A percentile compares a stretch with the other conserved stretches of the same genome.
Evolutionary conservation across 495 filamentous ascomycete genomes (phyloP).

Genomic region (Amniculicola lignicola): DNA sequence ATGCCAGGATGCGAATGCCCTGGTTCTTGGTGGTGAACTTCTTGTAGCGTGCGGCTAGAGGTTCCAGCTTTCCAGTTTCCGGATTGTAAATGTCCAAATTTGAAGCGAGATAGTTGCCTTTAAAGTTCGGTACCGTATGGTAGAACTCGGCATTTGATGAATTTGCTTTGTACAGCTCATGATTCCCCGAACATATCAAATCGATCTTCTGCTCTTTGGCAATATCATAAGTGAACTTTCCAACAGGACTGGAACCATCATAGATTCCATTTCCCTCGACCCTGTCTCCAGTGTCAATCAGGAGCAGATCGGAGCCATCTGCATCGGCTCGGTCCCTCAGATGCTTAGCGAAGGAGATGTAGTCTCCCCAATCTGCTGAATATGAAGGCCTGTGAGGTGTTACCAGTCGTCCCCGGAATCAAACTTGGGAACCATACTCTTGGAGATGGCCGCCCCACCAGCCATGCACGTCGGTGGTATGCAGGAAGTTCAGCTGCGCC

Average conservation of each 20-base stretch:
- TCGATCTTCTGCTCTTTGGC: slow-evolving; percentile 79
- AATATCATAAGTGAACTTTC: slow-evolving; percentile 82
- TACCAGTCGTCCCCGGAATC: not conserved
- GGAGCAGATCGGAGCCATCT: slow-evolving; percentile 73
- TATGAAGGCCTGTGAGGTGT: slow-evolving; percentile 46
- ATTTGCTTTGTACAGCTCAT: slow-evolving; percentile 83
- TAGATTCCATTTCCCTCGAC: slow-evolving; percentile 97
- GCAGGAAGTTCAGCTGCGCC: slow-evolving; percentile 91
- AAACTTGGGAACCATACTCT: slow-evolving; percentile 54
- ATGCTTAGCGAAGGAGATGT: slow-evolving; percentile 84
- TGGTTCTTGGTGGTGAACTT: slow-evolving; percentile 89
- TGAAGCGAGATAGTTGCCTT: slow-evolving; percentile 74
- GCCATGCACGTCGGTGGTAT: slow-evolving; percentile 92
- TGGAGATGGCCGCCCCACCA: slow-evolving; percentile 93
- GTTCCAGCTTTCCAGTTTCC: slow-evolving; percentile 62
- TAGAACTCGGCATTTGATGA: slow-evolving; percentile 74
- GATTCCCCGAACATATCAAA: slow-evolving; percentile 84
- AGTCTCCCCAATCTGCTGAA: slow-evolving; percentile 96
- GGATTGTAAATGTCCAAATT: slow-evolving; percentile 88
- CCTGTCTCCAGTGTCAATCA: slow-evolving; percentile 91
- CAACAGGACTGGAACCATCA: slow-evolving; percentile 82
- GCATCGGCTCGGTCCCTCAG: slow-evolving; percentile 74
- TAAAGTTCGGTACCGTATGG: slow-evolving; percentile 37
- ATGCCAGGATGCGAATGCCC: slow-evolving; percentile 75
- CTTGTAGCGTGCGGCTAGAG: slow-evolving; percentile 76